Evolutionary conservation across 2,329 filamentous ascomycete genomes (phyloP), one percentile per base, ranked within the genome.

Genomic region (Truncatella angustata): DNA sequence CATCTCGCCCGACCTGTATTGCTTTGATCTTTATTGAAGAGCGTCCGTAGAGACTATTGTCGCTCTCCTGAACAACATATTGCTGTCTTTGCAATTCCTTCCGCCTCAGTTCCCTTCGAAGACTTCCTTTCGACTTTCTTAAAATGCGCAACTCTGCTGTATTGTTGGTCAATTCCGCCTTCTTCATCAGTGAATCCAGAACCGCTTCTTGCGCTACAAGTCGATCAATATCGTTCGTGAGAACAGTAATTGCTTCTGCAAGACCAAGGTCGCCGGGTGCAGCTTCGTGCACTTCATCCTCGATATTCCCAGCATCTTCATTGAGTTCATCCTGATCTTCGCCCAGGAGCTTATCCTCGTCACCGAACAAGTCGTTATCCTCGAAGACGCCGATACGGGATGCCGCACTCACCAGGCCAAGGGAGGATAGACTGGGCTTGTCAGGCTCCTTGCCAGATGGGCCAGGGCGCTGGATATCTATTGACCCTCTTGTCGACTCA

Each of bases 21-120:
- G 90, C 90, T 64, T 94, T 94, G 66, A 99, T 97, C 61, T 83
- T 88, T 61, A 97, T 85, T 0, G 85, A 90, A 2, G 94, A 93
- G 16, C 93, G 88, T 2, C 94, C 94, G 63, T 96, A 97, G 21
- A 99, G 77, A 68, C 91, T 96, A 69, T 96, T 99, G 67, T 99
- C 95, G 65, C 91, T 97, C 70, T 99, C 94, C 70, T 99, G 94
- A 6, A 97, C 85, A 42, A 96, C 90, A 62, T 99, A 99, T 67
- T 99, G 95, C 69, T 96, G 94, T 49, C 92, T 83, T 67, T 99
- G 94, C 64, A 99, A 81, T 70, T 97, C 93, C 67, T 97, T 99
- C 30, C 92, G 85, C 52, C 91, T 84, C 50, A 97, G 91, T 69
- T 99, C 94, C 58, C 94, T 82, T 63, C 96, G 89, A 52, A 99